phyloP scores from a whole-genome alignment of 1,284 basidiomycete genomes.

The Cutaneotrichosporon sp. region DNA sequence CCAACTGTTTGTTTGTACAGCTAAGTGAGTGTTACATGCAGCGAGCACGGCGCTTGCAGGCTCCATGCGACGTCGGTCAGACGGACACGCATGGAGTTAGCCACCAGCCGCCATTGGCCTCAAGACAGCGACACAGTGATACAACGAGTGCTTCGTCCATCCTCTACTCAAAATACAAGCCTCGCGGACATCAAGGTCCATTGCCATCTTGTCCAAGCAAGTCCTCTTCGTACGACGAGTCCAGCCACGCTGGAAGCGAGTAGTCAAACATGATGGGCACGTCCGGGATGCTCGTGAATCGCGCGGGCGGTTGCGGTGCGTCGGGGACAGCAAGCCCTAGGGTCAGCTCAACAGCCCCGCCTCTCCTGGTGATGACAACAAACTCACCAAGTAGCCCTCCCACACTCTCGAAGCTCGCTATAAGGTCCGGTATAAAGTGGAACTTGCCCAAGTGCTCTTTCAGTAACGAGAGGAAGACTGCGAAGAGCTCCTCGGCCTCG shows the following conservation, averaged over 20 bases:
- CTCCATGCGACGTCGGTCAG: no score
- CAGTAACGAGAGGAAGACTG: slow-evolving; percentile 13
- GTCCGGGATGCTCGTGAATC: slow-evolving; percentile 1
- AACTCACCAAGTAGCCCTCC: slow-evolving; percentile 14
- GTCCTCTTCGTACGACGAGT: slow-evolving; percentile 5
- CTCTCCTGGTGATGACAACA: no score
- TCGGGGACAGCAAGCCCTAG: slow-evolving; percentile 10
- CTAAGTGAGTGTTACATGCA: no score
- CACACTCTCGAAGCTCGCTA: slow-evolving; percentile 18
- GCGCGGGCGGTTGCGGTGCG: background rate
- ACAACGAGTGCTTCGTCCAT: no score
- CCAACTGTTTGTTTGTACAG: no score
- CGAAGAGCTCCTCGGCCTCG: slow-evolving; percentile 21
- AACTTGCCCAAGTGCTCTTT: slow-evolving; percentile 15
- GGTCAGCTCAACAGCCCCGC: background rate
- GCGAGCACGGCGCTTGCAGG: no score
- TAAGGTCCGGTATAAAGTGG: slow-evolving; percentile 14
- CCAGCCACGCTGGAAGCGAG: slow-evolving; percentile 16
- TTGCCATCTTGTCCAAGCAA: no score
- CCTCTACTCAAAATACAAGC: no score
- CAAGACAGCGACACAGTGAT: background rate
- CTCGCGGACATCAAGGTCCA: no score
- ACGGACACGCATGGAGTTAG: no score
- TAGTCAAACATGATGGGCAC: slow-evolving; percentile 21
- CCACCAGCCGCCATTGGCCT: no score